Percentiles rank a stretch among this genome's conserved stretches.
These are phyloP conservation scores for Polygonum maritimum DNA, from an alignment of 148 eudicot species.

Conservation along the genomic window DNA sequence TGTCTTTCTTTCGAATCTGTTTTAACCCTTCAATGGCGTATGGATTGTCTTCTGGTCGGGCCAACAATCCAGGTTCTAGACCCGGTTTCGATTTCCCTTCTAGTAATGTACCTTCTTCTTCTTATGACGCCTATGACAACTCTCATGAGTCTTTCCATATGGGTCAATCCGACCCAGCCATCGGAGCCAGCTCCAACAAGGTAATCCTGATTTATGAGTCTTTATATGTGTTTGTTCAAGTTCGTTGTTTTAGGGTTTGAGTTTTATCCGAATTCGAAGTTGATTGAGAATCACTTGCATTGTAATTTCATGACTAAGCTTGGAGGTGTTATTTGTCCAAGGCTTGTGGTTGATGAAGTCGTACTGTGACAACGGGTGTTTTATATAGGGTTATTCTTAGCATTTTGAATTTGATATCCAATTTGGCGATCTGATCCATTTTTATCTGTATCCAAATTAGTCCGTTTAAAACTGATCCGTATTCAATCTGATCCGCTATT, in stretches of 20 bases:
- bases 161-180: conserved; percentile 44
- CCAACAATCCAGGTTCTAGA: conserved; percentile 40
- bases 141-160: conserved; percentile 42
- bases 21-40: conserved; percentile 30
- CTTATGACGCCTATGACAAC: conserved; percentile 66
- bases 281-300: not conserved
- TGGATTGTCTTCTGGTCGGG: conserved; percentile 64
- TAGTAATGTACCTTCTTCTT: conserved; percentile 79
- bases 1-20: not conserved
- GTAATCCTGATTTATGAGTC: conserved; percentile 16
- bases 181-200: conserved; percentile 40
- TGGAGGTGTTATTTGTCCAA: not conserved
- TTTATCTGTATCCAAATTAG: no score
- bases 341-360: not conserved
- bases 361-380: not conserved
- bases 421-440: no score
- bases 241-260: not conserved
- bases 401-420: no score
- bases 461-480: no score
- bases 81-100: conserved; percentile 67
- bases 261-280: not conserved
- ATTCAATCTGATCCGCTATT: no score
- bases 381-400: not conserved
- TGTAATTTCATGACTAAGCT: not conserved
- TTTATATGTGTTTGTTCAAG: not conserved